Evolutionary conservation across 139 green algal species (phyloP).

Genomic region (Micractinium conductrix): DNA sequence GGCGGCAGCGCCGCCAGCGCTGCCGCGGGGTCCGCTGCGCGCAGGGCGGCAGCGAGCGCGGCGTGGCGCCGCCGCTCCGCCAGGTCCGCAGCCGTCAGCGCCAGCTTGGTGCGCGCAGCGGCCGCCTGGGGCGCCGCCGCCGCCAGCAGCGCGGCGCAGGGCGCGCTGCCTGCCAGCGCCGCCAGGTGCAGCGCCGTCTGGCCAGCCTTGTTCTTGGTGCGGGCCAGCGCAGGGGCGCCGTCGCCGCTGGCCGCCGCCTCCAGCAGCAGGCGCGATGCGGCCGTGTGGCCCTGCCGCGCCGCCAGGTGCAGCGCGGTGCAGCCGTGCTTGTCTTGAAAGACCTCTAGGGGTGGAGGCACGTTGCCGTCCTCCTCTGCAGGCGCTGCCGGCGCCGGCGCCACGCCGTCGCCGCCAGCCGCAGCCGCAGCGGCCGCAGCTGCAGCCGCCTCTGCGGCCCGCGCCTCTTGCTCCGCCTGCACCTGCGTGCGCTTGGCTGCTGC

Average conservation of each 20-base stretch:
- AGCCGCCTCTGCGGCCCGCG: background rate
- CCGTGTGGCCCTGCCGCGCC: constrained; percentile 48
- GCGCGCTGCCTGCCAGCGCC: constrained; percentile 48
- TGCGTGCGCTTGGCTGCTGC: constrained; percentile 10
- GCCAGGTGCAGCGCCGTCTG: constrained; percentile 67
- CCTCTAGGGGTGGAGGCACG: constrained; percentile 14
- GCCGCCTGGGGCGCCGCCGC: constrained; percentile 10
- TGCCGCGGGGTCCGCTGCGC: background rate
- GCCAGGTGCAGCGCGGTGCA: constrained; percentile 76
- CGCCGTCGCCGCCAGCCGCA: background rate
- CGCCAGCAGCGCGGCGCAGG: constrained; percentile 38
- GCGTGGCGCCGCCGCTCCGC: constrained; percentile 50
- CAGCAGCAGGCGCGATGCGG: constrained; percentile 33
- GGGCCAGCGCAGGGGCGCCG: background rate
- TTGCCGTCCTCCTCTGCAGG: background rate
- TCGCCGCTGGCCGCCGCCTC: background rate
- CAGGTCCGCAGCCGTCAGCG: constrained; percentile 45
- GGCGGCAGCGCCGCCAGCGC: background rate
- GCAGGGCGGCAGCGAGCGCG: constrained; percentile 28
- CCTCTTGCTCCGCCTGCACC: constrained; percentile 9
- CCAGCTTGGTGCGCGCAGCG: constrained; percentile 48
- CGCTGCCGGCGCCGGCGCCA: background rate
- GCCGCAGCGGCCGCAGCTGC: constrained; percentile 16
- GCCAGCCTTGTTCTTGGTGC: constrained; percentile 54
- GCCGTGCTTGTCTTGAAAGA: constrained; percentile 74